Conservation (phyloP, 768 basidiomycete genomes). For the Pisolithus microcarpus region DNA sequence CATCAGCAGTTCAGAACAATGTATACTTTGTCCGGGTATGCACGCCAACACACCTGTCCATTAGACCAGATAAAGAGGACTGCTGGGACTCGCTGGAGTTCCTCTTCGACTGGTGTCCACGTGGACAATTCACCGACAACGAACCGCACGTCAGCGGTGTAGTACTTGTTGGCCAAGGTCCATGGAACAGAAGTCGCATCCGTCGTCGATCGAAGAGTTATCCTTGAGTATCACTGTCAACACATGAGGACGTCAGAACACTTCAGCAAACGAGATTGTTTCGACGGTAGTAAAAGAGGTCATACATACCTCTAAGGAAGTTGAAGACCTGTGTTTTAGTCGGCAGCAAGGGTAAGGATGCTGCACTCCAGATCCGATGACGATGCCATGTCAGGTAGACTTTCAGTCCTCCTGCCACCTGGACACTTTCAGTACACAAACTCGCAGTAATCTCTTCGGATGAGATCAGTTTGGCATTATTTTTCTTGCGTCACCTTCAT, state of each 20-base stretch:
- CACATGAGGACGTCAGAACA: neutral
- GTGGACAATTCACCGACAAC: constrained; percentile 41
- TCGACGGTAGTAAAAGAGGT: neutral
- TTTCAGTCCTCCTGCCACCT: no score
- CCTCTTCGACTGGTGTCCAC: constrained; percentile 34
- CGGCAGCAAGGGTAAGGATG: constrained; percentile 21
- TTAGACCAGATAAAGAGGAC: constrained; percentile 64
- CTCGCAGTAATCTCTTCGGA: no score
- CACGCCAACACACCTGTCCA: constrained; percentile 48
- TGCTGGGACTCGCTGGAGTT: constrained; percentile 47
- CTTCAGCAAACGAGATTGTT: constrained; percentile 12
- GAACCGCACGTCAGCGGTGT: constrained; percentile 71
- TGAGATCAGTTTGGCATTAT: no score
- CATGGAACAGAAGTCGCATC: constrained; percentile 43
- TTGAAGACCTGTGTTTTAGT: constrained; percentile 10
- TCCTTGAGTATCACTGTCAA: constrained; percentile 5
- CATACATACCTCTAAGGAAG: constrained; percentile 25
- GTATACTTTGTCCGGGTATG: neutral
- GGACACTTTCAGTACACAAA: no score
- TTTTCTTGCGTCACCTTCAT: no score
- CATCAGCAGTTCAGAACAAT: neutral
- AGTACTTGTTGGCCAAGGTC: constrained; percentile 78
- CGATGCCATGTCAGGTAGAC: neutral
- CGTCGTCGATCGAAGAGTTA: constrained; percentile 7
- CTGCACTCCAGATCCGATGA: constrained; percentile 15